Conservation (phyloP, 495 filamentous ascomycete species). For the Penicillium samsonianum region DNA sequence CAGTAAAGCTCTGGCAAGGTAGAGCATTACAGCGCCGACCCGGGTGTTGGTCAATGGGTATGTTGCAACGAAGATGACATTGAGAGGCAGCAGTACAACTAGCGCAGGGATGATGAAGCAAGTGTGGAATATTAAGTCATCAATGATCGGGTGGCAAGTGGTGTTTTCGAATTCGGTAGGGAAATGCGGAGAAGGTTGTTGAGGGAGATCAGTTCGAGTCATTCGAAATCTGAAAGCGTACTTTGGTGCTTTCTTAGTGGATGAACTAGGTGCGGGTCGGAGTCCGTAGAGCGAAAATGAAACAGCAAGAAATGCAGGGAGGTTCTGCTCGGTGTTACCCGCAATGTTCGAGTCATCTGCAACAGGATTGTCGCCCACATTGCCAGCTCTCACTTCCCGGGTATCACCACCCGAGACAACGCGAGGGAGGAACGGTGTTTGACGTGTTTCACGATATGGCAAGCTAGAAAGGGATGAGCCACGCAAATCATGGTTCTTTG, state of each 20-base stretch:
- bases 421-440: not conserved
- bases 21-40: not conserved
- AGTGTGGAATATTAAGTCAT: slow-evolving; percentile 20
- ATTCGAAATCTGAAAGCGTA: slow-evolving; percentile 14
- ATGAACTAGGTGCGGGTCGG: not conserved
- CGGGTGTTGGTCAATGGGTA: not conserved
- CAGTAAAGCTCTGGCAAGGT: not conserved
- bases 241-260: not conserved
- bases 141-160: not conserved
- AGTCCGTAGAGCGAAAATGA: slow-evolving; percentile 22
- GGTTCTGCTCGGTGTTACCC: not conserved
- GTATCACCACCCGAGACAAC: not conserved
- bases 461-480: slow-evolving; percentile 9
- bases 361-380: not conserved
- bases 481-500: slow-evolving; percentile 7
- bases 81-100: slow-evolving; percentile 11
- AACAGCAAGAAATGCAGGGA: slow-evolving; percentile 13
- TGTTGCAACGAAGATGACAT: slow-evolving; percentile 1
- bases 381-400: not conserved
- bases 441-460: not conserved
- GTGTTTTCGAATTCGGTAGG: not conserved
- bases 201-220: slow-evolving; percentile 6
- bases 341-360: not conserved
- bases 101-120: slow-evolving; percentile 20
- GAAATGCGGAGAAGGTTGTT: not conserved